Base-by-base conservation (phyloP, 805 yeast genomes). In the Candida verbasci region DNA sequence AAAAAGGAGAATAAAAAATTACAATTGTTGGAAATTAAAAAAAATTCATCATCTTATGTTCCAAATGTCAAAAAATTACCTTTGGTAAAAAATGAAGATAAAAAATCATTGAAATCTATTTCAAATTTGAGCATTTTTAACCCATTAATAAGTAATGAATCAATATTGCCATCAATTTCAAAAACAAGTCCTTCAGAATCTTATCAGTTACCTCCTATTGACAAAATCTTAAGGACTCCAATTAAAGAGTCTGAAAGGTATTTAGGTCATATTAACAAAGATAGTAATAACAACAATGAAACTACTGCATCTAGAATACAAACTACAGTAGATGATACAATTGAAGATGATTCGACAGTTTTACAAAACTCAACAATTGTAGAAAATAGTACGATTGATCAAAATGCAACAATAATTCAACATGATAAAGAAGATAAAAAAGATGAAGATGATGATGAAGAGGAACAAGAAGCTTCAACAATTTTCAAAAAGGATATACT, bases 221-320 rank as follows among this genome's bases (percentile, higher is more conserved):
- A 61, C 45, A 67, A 64, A 44, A 67, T 67, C 37, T 56, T 67
- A 45, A 62, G 63, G 38, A 67, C 73, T 2, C 73, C 73, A 23
- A 62, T 67, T 37, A 67, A 62, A 42, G 50, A 51, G 24, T 38
- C 47, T 4, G 28, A 30, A 6, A 31, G 32, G 27, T 22, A 34
- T 17, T 10, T 24, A 28, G 28, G 29, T 17, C 37, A 40, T 17
- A 24, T 27, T 24, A 23, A 31, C 17, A 17, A 24, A 8, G 31
- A 39, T 8, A 14, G 12, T 11, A 23, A 31, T 22, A 17, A 24
- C 3, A 27, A 39, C 8, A 14, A 20, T 11, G 12, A 25, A 14
- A 23, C 17, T 9, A 15, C 28, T 8, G 40, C 34, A 7, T 28
- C 40, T 24, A 30, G 34, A 15, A 18, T 35, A 17, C 29, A 37